These are phyloP conservation scores for Agastache rugosa DNA, from an alignment of 257 asterid species.

Conservation along the genomic window DNA sequence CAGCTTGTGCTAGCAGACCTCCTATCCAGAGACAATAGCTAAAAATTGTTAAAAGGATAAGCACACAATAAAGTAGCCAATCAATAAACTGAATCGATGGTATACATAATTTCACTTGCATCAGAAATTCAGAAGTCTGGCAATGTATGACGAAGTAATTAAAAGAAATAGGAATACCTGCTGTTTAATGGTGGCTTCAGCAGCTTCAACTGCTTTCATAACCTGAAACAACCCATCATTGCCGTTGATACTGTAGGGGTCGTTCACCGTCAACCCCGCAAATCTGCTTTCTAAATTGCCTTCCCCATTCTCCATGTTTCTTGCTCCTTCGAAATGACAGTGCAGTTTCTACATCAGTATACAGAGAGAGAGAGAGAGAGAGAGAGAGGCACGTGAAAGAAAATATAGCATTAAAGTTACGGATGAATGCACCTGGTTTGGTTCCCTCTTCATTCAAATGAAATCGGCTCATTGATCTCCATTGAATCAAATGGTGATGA, in stretches of 20 bases:
- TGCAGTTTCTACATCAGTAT: not conserved
- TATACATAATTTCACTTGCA: not conserved
- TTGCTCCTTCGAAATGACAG: slow-evolving; percentile 7
- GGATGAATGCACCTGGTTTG: not conserved
- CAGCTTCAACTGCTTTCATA: slow-evolving; percentile 96
- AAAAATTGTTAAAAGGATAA: too few species aligned
- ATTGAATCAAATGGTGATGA: not conserved
- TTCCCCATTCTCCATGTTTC: slow-evolving; percentile 75
- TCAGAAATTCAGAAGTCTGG: too few species aligned
- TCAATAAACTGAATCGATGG: not conserved
- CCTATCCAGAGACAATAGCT: too few species aligned
- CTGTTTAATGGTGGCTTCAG: slow-evolving; percentile 87
- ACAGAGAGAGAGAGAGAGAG: not conserved
- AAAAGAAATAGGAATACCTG: slow-evolving; percentile 57
- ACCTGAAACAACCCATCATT: slow-evolving; percentile 85
- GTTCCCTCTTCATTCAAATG: slow-evolving; percentile 7
- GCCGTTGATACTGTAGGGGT: slow-evolving; percentile 51
- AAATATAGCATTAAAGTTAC: not conserved
- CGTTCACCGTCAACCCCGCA: slow-evolving; percentile 61
- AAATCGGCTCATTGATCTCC: slow-evolving; percentile 12
- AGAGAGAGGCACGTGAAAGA: too few species aligned
- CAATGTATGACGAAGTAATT: not conserved
- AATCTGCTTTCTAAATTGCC: slow-evolving; percentile 57
- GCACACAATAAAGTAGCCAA: slow-evolving; percentile 7
- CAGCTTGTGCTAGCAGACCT: too few species aligned